Evolutionary conservation across 2,329 filamentous ascomycete genomes (phyloP), one percentile per base, ranked within the genome.

Genomic region (Botrytis paeoniae): DNA sequence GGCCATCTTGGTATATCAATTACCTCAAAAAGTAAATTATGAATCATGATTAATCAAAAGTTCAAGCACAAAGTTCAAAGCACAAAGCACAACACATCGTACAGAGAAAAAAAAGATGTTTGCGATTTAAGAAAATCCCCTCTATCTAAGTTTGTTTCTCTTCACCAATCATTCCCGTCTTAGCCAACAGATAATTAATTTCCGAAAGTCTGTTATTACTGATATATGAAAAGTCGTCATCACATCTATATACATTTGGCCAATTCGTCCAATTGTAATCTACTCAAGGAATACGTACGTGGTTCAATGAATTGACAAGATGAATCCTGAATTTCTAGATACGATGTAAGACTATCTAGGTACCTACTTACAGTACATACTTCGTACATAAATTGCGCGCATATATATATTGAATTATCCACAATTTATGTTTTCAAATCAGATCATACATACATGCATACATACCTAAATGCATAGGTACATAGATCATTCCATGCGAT

Each of bases 1-100:
- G 69, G 69, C 69, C 41, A 8, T 48, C 69, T 70, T 70, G 69
- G 69, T 18, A 43, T 32, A 22, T 41, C 57, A 62, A 63, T 63
- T 63, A 18, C 29, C 29, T 48, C 29, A 5, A 37, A 51, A 51
- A 66, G 45, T 66, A 18, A 37, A 51, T 66, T 25, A 18, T 41
- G 64, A 66, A 66, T 66, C 64, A 32, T 66, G 63, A 66, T n/a
- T 51, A 51, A 66, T 43, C 51, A 29, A 16, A 32, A 66, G 14
- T 12, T 12, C 18, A 45, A n/a, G 20, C 45, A 54, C 51, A 18
- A 48, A 48, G 45, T 22, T 25, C 20, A 22, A 54, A 51, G 48
- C 48, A 51, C 20, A 22, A 48, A 54, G 48, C 48, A 54, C n/a
- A 29, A 57, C 51, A 18, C 45, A 54, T 54, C 7, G 35, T 25